Conservation (phyloP, 352 stramenopile species). For the Pythium brachiatum region DNA sequence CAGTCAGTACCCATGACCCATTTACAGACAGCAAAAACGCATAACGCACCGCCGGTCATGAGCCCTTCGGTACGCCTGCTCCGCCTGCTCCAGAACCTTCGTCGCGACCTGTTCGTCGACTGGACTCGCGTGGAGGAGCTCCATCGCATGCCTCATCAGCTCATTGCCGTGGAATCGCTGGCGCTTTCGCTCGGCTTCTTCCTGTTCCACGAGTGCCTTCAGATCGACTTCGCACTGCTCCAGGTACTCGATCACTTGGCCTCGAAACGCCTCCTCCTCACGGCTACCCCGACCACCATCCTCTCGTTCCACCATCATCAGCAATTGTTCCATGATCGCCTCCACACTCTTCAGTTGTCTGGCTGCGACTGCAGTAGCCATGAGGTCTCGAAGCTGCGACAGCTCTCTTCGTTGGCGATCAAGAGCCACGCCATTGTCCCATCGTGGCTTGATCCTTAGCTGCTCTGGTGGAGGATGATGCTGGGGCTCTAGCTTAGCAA, state of each 20-base stretch:
- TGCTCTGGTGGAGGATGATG: background rate
- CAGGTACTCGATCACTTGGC: constrained; percentile 3
- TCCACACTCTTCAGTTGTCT: constrained; percentile 2
- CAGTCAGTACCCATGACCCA: background rate
- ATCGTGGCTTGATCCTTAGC: background rate
- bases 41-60: background rate
- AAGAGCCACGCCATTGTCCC: background rate
- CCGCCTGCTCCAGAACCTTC: background rate
- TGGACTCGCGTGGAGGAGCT: background rate
- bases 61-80: constrained; percentile 2
- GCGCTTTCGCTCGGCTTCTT: constrained; percentile 8
- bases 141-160: constrained; percentile 2
- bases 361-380: background rate
- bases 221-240: constrained; percentile 1
- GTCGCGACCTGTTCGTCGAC: background rate
- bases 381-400: background rate
- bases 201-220: constrained; percentile 1
- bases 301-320: constrained; percentile 1
- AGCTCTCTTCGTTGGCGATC: background rate
- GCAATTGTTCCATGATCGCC: constrained; percentile 10
- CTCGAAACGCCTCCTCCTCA: background rate
- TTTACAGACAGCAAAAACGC: background rate
- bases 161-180: constrained; percentile 3
- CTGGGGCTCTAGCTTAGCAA: background rate
- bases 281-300: background rate